phyloP scores from a whole-genome alignment of 2,329 filamentous ascomycete species.

The Cyphellophora europaea region DNA sequence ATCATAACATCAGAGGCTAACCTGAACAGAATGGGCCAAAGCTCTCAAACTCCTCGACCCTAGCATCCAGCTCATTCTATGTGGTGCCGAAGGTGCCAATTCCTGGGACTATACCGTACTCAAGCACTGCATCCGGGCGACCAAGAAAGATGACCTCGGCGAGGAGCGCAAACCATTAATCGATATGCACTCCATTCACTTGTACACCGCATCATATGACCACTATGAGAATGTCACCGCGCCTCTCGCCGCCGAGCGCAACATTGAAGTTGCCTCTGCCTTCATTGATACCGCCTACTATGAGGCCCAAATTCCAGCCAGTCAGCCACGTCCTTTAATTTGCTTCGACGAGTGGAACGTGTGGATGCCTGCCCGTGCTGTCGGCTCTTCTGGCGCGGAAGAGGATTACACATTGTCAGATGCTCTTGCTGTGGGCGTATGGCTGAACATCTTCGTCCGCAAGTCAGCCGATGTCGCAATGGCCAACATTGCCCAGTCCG shows the following conservation, averaged over 20 bases:
- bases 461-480: conserved; percentile 64
- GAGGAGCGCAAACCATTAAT: conserved; percentile 38
- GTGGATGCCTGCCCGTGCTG: conserved; percentile 64
- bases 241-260: conserved; percentile 60
- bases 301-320: conserved; percentile 43
- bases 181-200: conserved; percentile 74
- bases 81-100: conserved; percentile 59
- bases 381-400: conserved; percentile 62
- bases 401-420: conserved; percentile 67
- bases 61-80: conserved; percentile 59
- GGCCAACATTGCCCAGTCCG: conserved; percentile 68
- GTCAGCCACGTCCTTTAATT: conserved; percentile 56
- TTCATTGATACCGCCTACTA: conserved; percentile 69
- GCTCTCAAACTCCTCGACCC: conserved; percentile 47
- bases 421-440: conserved; percentile 63
- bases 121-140: conserved; percentile 53
- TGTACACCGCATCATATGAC: conserved; percentile 56
- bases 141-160: conserved; percentile 32
- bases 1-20: neutral
- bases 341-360: conserved; percentile 85
- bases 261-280: conserved; percentile 59
- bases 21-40: conserved; percentile 18
- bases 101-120: conserved; percentile 67
- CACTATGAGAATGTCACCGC: conserved; percentile 50
- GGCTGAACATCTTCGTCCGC: conserved; percentile 67